A percentile compares a stretch with the other conserved stretches of the same genome.
Conservation (phyloP, 2,329 filamentous ascomycete species). For the Ambrosiella xylebori region DNA sequence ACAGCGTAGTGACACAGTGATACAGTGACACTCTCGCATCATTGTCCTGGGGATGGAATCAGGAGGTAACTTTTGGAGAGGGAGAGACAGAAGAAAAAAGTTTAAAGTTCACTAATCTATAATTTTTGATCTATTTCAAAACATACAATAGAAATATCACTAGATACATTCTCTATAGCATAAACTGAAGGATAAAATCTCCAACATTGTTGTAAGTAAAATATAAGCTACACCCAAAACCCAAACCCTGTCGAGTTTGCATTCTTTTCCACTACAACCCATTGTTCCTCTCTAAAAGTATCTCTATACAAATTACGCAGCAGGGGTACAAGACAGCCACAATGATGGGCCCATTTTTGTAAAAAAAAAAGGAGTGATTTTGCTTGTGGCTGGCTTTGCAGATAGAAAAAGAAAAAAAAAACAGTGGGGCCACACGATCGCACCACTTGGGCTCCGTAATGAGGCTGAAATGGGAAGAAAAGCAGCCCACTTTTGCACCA, state of each 20-base stretch:
- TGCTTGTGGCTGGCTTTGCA: neutral
- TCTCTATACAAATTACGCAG: neutral
- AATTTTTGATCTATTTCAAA: too few relatives aligned
- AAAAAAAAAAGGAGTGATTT: neutral
- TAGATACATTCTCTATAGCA: too few relatives aligned
- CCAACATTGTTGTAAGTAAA: too few relatives aligned
- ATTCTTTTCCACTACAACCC: neutral
- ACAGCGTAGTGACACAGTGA: neutral
- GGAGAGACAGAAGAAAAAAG: too few relatives aligned
- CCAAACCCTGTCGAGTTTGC: neutral
- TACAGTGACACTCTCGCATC: neutral
- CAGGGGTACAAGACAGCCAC: neutral
- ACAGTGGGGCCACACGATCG: neutral
- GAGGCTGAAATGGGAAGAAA: neutral
- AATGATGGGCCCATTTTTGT: neutral
- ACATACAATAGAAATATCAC: too few relatives aligned
- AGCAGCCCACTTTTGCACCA: neutral
- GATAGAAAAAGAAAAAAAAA: neutral
- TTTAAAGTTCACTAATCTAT: too few relatives aligned
- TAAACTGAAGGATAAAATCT: too few relatives aligned
- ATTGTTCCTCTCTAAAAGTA: neutral
- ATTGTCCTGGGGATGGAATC: too few relatives aligned
- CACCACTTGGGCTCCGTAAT: neutral
- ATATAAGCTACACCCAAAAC: neutral
- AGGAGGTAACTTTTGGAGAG: too few relatives aligned